Evolutionary conservation across 805 yeast species (phyloP).

Genomic region (Naumovozyma dairenensis): DNA sequence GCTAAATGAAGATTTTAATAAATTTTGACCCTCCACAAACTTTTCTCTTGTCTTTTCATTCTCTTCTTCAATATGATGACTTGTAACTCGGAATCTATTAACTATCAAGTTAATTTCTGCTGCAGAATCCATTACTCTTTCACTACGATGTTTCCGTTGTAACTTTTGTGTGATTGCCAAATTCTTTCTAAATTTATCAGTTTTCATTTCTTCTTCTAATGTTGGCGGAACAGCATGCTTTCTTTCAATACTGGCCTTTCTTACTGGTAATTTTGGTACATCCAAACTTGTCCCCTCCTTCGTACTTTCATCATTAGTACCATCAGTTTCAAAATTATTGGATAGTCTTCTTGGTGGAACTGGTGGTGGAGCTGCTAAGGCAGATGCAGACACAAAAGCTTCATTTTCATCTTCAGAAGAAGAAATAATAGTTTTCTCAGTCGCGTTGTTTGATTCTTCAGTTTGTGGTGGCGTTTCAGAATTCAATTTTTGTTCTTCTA

Average conservation of each 20-base stretch:
- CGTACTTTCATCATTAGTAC: slow-evolving; percentile 1
- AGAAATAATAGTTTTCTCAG: too few relatives aligned
- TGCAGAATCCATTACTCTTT: slow-evolving; percentile 15
- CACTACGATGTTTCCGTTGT: slow-evolving; percentile 1
- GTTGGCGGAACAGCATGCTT: slow-evolving; percentile 26
- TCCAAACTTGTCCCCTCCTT: neutral
- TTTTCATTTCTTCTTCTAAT: slow-evolving; percentile 21
- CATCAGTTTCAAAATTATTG: neutral
- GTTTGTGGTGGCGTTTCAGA: too few relatives aligned
- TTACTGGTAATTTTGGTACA: slow-evolving; percentile 3
- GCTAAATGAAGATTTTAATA: slow-evolving; percentile 30
- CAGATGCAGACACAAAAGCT: too few relatives aligned
- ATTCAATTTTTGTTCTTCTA: too few relatives aligned
- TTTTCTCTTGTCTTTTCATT: slow-evolving; percentile 45
- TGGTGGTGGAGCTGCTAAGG: neutral
- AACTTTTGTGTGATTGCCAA: slow-evolving; percentile 11
- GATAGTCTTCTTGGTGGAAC: slow-evolving; percentile 20
- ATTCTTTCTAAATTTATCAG: slow-evolving; percentile 19
- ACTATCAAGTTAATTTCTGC: slow-evolving; percentile 51
- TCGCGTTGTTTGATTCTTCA: too few relatives aligned
- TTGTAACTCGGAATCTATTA: slow-evolving; percentile 48
- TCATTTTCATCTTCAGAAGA: too few relatives aligned
- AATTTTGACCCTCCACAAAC: slow-evolving; percentile 37
- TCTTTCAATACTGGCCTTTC: neutral
- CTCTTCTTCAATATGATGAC: slow-evolving; percentile 39